Evolutionary conservation across 2,329 filamentous ascomycete species (phyloP), one percentile per base, ranked within the genome.

Genomic region (Claviceps maximensis): DNA sequence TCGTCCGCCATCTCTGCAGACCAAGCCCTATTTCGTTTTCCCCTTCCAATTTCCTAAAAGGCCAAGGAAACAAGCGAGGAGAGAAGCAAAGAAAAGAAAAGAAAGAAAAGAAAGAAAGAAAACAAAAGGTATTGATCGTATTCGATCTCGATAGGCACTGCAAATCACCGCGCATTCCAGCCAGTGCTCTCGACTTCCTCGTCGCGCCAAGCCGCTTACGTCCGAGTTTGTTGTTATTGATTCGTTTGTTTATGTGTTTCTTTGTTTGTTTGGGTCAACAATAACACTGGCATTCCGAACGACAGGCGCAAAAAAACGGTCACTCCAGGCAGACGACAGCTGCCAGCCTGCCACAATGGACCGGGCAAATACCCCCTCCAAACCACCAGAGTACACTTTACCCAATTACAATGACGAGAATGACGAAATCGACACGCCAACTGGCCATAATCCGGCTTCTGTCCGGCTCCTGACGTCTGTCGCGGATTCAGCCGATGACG

Each of bases 401-500:
- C 76, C 76, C 21, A 66, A 67, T 51, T 83, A 84, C 62, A 74
- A 78, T 60, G 76, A 79, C 51, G 76, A 80, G 27, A 69, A 76
- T 58, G 69, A 72, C 51, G 76, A 80, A 27, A 69, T 76, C 58
- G 69, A 72, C 57, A 74, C 71, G 29, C 71, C 72, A 19, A 69
- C 69, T 41, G 70, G 71, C 55, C 68, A 72, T 53, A 76, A 75
- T 61, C 67, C 73, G 46, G 74, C 79, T 36, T 77, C 74, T 56
- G 74, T 84, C 52, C 74, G 81, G 60, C 69, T 84, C 60, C 69
- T 84, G 68, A 83, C 80, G 51, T 82, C 79, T 7, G 73, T 80
- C 65, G 80, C 83, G 61, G 79, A 82, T 47, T 68, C 74, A n/a
- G 58, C 63, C 60, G 70, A 69, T 68, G 72, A 57, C 53, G 68